Evolutionary conservation across 257 asterid species (phyloP), one percentile per base, ranked within the genome.

Genomic region (Solanum pennellii): DNA sequence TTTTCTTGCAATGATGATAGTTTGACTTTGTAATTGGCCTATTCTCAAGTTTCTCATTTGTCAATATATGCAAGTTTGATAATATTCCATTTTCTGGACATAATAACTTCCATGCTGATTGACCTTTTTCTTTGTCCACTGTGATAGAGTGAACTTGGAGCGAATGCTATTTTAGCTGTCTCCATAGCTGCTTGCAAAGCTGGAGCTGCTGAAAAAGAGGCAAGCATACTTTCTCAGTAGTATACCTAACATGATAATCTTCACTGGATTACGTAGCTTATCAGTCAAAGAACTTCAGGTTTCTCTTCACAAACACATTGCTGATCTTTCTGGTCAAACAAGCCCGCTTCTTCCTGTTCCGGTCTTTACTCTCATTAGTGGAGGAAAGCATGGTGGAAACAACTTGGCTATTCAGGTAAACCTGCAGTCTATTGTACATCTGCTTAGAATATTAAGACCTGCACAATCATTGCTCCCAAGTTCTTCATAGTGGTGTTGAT

Each of bases 141-240:
- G 85, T 90, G 85, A 83, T 89, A 97, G 99, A 93, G 98, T 80
- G 99, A 97, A 86, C 97, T 97, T 89, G 99, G 99, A 85, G 99
- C 94, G 59, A 97, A 97, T 93, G 99, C 99, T 84, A 91, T 96
- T 92, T 89, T 97, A 86, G 99, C 99, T 25, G 99, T 97, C 74
- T 97, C 99, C 74, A 93, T 97, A 92, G 99, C 99, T 77, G 98
- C 99, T 89, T 96, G 99, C 94, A 96, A 93, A 93, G 99, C 99
- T 85, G 99, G 99, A 59, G 99, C 99, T 69, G 98, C 99, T 90
- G 98, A 96, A 89, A 97, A 94, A 89, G 99, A 97, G 99, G 99
- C 88, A 92, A 73, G 91, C 73, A 87, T 66, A 73, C 77, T 71
- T 52, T 41, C 25, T 39, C 37, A 10, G 66, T 60, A 82, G 37